Conservation (phyloP, 495 filamentous ascomycete genomes). For the Lasiosphaeria ovina region DNA sequence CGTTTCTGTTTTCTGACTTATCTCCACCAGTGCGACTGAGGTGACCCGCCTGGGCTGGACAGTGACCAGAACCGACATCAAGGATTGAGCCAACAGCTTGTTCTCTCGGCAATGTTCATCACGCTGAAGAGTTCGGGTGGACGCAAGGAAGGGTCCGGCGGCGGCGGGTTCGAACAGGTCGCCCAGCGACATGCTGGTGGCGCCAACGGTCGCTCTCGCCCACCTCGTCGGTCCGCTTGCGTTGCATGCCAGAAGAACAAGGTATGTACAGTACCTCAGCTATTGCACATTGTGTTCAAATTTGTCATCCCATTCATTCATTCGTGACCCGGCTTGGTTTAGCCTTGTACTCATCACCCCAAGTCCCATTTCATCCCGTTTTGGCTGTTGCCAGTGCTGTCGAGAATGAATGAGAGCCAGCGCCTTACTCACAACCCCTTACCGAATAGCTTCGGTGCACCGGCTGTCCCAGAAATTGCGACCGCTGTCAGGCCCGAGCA, state of each 20-base stretch:
- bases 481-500: conserved; percentile 10
- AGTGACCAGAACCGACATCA: background rate
- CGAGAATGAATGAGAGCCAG: too few relatives aligned
- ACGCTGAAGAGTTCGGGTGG: background rate
- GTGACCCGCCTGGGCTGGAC: background rate
- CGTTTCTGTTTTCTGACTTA: too few relatives aligned
- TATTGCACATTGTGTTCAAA: background rate
- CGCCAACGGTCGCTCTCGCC: conserved; percentile 1
- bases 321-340: background rate
- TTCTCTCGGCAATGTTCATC: background rate
- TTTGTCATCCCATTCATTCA: background rate
- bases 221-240: conserved; percentile 13
- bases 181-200: background rate
- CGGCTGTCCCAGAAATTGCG: conserved; percentile 11
- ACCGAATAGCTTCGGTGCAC: conserved; percentile 14
- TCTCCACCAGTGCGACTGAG: background rate
- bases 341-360: background rate
- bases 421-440: background rate
- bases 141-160: background rate
- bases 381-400: too few relatives aligned
- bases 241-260: conserved; percentile 13
- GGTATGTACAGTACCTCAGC: conserved; percentile 5
- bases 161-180: background rate
- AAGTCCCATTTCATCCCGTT: too few relatives aligned
- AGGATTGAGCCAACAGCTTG: background rate